Conservation (phyloP, 768 basidiomycete species). For the Fomitopsis serialis region DNA sequence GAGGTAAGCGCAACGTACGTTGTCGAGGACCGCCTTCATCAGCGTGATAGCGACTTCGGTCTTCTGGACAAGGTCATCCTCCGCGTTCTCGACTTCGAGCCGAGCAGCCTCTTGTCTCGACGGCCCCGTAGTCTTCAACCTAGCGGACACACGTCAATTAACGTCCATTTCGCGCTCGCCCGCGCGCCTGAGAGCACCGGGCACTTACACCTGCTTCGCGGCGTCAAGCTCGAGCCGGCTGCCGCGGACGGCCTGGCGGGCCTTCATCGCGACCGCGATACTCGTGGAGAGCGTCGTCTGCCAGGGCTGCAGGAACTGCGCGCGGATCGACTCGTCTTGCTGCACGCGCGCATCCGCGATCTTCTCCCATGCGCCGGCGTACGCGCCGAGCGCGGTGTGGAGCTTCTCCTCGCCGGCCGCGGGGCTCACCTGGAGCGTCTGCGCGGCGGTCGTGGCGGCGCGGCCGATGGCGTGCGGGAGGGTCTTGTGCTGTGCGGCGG, state of each 20-base stretch:
- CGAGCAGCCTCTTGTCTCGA: conserved; percentile 87
- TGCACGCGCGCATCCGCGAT: conserved; percentile 71
- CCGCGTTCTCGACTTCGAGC: conserved; percentile 88
- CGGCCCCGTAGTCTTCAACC: conserved; percentile 73
- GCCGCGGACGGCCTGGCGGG: conserved; percentile 72
- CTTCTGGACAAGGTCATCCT: conserved; percentile 95
- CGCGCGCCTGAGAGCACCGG: neutral
- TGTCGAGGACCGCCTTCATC: conserved; percentile 98
- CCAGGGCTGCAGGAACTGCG: conserved; percentile 76
- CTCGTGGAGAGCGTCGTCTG: conserved; percentile 80
- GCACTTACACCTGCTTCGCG: conserved; percentile 76
- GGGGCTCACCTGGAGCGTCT: conserved; percentile 36
- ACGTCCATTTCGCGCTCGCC: neutral
- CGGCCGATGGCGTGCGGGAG: conserved; percentile 92
- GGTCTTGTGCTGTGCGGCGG: conserved; percentile 80
- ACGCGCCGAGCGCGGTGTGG: conserved; percentile 70
- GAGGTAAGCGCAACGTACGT: conserved; percentile 51
- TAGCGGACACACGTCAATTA: conserved; percentile 22
- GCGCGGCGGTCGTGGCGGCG: conserved; percentile 61
- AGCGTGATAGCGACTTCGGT: conserved; percentile 95
- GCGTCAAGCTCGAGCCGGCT: conserved; percentile 87
- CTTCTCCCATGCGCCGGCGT: conserved; percentile 81
- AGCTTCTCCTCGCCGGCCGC: conserved; percentile 58
- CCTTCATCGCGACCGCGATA: conserved; percentile 89
- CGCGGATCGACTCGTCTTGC: conserved; percentile 71